Conservation (phyloP, 1,284 basidiomycete species). For the Taiwanofungus camphoratus region DNA sequence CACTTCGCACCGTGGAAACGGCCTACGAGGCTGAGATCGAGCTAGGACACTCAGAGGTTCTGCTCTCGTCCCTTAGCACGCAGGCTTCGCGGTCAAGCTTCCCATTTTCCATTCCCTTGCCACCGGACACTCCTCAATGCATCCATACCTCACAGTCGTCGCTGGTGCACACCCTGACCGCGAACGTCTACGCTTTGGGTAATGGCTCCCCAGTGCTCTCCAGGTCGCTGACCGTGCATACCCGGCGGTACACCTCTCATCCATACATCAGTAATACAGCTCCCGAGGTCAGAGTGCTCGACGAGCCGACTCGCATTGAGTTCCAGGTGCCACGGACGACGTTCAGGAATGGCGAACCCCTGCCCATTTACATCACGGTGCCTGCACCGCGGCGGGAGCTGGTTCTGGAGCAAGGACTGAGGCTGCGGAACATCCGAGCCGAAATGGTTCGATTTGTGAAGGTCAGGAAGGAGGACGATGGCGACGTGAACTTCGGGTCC, state of each 20-base stretch:
- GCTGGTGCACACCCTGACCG: constrained; percentile 60
- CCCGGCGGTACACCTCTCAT: constrained; percentile 68
- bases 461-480: constrained; percentile 33
- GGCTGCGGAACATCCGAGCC: constrained; percentile 67
- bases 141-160: constrained; percentile 65
- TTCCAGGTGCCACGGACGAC: constrained; percentile 66
- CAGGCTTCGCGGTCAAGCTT: constrained; percentile 52
- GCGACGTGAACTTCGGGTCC: constrained; percentile 14
- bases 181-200: constrained; percentile 52
- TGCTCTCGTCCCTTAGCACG: constrained; percentile 39
- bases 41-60: constrained; percentile 47
- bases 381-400: constrained; percentile 61
- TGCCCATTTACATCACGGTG: constrained; percentile 73
- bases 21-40: constrained; percentile 59
- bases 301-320: constrained; percentile 59
- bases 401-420: constrained; percentile 58
- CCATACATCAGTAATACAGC: constrained; percentile 43
- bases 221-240: constrained; percentile 61
- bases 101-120: constrained; percentile 72
- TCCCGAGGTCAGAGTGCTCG: constrained; percentile 52
- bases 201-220: constrained; percentile 35
- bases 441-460: constrained; percentile 64
- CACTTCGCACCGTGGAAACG: constrained; percentile 60
- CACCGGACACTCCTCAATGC: constrained; percentile 70
- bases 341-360: constrained; percentile 61